Conservation (phyloP, 2,329 filamentous ascomycete genomes). For the Colletotrichum sp. region DNA sequence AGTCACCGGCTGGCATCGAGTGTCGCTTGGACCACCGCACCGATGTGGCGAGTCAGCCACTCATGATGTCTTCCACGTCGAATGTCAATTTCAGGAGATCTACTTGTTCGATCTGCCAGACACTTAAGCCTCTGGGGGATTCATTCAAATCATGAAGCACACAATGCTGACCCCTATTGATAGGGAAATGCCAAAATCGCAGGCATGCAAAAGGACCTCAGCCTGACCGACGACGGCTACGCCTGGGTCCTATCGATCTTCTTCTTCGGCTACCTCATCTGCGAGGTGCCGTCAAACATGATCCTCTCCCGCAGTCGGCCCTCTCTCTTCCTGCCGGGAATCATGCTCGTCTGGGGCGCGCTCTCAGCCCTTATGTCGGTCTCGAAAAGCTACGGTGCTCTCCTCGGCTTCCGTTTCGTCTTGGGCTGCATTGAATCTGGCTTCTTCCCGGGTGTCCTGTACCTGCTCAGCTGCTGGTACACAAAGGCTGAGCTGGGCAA, state of each 20-base stretch:
- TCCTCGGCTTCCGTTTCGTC: conserved; percentile 50
- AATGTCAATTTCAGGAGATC: not conserved
- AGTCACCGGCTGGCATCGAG: not conserved
- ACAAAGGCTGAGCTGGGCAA: conserved; percentile 43
- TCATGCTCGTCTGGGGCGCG: conserved; percentile 56
- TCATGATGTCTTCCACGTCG: not conserved
- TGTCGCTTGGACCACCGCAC: not conserved
- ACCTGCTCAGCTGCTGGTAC: conserved; percentile 62
- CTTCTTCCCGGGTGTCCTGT: conserved; percentile 56
- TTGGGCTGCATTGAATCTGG: conserved; percentile 56
- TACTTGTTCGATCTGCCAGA: not conserved
- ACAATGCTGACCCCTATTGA: not conserved
- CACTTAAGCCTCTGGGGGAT: not conserved
- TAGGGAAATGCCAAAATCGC: conserved; percentile 55
- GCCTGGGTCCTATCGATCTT: conserved; percentile 57
- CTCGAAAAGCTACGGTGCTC: conserved; percentile 48
- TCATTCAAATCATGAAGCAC: not conserved
- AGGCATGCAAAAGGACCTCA: conserved; percentile 51
- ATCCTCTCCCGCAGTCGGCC: conserved; percentile 53
- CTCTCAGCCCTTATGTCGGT: conserved; percentile 54
- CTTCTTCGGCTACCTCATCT: conserved; percentile 57
- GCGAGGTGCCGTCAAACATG: conserved; percentile 59
- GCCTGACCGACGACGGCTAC: conserved; percentile 53
- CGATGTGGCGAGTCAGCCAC: not conserved
- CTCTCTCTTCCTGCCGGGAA: conserved; percentile 52